Base-by-base conservation (phyloP, 768 basidiomycete species). In the Calocybe indica region DNA sequence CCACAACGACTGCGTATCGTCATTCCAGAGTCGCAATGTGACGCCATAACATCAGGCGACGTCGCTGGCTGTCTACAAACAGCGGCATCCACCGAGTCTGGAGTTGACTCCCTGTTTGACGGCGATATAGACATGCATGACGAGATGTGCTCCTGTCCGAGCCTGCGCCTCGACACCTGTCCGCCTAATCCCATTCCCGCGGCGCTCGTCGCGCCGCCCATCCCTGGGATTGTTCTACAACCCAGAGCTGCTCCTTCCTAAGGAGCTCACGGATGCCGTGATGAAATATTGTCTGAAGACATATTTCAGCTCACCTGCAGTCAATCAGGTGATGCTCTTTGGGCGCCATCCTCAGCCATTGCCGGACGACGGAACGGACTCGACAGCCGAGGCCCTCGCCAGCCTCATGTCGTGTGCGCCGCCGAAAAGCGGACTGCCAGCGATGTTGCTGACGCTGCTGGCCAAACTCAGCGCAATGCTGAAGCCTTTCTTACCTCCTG, bases 251-350 rank as follows among this genome's bases (percentile, higher is more conserved):
- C 63, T 64, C 6, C 59, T 90, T 6, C 70, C 83, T 3, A 51
- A 60, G 13, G 76, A 76, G 35, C 62, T 86, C 7, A 78, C 79
- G 3, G 66, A 78, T 14, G 59, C 68, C 0, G 66, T 82, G 31
- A 58, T 70, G 43, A 58, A 62, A 8, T 76, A 76, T 44, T 85
- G 84, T 62, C 70, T 79, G 62, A 57, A 64, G 2, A 72, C 70
- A 7, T 88, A 84, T 61, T 87, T 86, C 57, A 58, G 56, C 7
- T 60, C 60, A 8, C 66, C 64, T 22, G 53, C 66, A 37, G 70
- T 79, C 40, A 89, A 95, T 58, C 92, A 94, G 63, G 77, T 86
- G 45, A 93, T 94, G 92, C 74, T 95, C 12, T 95, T 95, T 58
- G 82, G 82, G 38, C 76, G 83, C 10, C 59, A 61, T 35, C 56